phyloP scores from a whole-genome alignment of 768 basidiomycete genomes.

The Lentinula sp. region DNA sequence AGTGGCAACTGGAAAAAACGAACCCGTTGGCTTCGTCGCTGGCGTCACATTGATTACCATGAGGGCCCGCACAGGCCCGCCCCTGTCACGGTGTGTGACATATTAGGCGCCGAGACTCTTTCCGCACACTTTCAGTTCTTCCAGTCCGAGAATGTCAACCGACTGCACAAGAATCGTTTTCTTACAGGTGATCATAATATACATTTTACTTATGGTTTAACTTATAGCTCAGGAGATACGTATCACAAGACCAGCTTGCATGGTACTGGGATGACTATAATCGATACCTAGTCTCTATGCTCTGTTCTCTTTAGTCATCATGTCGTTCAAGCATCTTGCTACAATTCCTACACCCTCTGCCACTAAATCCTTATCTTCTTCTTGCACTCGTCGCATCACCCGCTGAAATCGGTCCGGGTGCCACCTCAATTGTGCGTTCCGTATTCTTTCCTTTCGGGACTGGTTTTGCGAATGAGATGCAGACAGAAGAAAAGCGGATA shows the following conservation, averaged over 20 bases:
- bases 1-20: background rate
- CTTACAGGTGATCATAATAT: too few species aligned
- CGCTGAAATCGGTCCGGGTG: constrained; percentile 76
- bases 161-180: too few species aligned
- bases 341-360: constrained; percentile 63
- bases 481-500: constrained; percentile 58
- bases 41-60: background rate
- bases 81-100: background rate
- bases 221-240: background rate
- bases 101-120: background rate
- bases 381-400: constrained; percentile 43
- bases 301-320: constrained; percentile 26
- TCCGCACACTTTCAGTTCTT: too few species aligned
- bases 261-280: too few species aligned
- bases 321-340: constrained; percentile 61
- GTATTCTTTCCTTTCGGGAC: constrained; percentile 60
- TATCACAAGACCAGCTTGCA: background rate
- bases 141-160: too few species aligned
- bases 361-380: constrained; percentile 45
- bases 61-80: background rate
- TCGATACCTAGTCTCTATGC: background rate
- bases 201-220: background rate
- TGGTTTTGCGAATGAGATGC: constrained; percentile 54
- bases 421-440: constrained; percentile 66
- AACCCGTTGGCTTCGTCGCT: background rate